Evolutionary conservation across 345 rosid species (phyloP), one percentile per base, ranked within the genome.

Genomic region (Populus euphratica): DNA sequence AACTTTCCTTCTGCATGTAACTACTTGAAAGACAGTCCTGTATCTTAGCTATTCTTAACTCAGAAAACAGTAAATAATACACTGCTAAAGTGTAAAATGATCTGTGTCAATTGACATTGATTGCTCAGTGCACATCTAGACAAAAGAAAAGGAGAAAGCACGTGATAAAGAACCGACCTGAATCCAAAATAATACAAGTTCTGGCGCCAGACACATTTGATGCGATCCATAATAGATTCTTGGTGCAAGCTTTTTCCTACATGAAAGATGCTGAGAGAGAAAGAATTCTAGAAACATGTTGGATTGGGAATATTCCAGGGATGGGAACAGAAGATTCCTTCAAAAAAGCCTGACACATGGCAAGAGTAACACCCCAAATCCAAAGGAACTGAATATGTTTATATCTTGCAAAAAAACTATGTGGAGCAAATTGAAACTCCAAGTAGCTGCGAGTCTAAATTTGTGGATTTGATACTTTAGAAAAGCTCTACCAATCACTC

Each of bases 91-190:
- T 29, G 38, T 36, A 8, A 43, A 67, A 59, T 59, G 29, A 59
- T 10, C 64, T 59, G 16, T 23, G 29, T n/a, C 27, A 59, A 59
- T 64, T 70, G 66, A 63, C 38, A 74, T 29, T 6, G 49, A 64
- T 67, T 68, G 62, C 61, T 39, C 43, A 73, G 21, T 72, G 50
- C 68, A 31, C 43, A 61, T 20, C 73, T 33, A 25, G 39, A 41
- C 17, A 50, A 71, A 73, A 66, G 9, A 49, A 69, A 52, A 68
- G 8, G 38, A 69, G 31, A 69, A 76, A 21, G 14, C 67, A 79
- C 31, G 64, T 64, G 68, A 66, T 18, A 43, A 20, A 16, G 52
- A 70, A 72, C 14, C 6, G 0, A 25, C 64, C 17, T 50, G 3
- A n/a, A 71, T 67, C 68, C 49, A 73, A 69, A 17, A 70, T 14